phyloP scores from a whole-genome alignment of 371 early-diverging fungal species.

The Batkoa obscura region DNA sequence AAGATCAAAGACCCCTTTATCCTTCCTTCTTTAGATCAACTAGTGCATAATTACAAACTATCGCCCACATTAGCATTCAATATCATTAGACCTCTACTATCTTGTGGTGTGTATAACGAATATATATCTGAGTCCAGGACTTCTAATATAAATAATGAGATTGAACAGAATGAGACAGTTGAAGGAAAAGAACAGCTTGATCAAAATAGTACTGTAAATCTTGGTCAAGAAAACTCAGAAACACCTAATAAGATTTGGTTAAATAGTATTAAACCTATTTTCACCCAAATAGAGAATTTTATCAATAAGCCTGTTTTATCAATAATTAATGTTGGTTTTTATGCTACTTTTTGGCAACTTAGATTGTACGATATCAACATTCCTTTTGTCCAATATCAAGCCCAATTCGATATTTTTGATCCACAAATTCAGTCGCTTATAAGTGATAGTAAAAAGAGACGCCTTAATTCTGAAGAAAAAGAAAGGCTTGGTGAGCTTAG shows the following conservation, averaged over 20 bases:
- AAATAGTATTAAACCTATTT: constrained; percentile 15
- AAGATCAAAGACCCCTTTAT: neutral
- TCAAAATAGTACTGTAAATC: neutral
- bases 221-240: neutral
- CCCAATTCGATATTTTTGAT: constrained; percentile 26
- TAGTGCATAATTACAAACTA: neutral
- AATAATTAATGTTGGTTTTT: constrained; percentile 49
- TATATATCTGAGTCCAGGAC: neutral
- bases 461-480: constrained; percentile 6
- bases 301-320: constrained; percentile 14
- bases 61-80: neutral
- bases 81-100: neutral
- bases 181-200: neutral
- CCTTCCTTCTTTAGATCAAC: neutral
- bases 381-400: constrained; percentile 45
- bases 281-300: constrained; percentile 16
- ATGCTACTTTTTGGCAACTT: constrained; percentile 69
- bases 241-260: constrained; percentile 9
- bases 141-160: constrained; percentile 7
- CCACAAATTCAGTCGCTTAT: too few relatives aligned
- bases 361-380: constrained; percentile 60
- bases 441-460: constrained; percentile 17
- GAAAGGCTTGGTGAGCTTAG: constrained; percentile 5
- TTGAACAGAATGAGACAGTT: neutral
- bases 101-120: neutral